Percentiles rank a stretch among this genome's conserved stretches.
Evolutionary conservation across 306 rosid species (phyloP).

Genomic region (Nissolia schottii): DNA sequence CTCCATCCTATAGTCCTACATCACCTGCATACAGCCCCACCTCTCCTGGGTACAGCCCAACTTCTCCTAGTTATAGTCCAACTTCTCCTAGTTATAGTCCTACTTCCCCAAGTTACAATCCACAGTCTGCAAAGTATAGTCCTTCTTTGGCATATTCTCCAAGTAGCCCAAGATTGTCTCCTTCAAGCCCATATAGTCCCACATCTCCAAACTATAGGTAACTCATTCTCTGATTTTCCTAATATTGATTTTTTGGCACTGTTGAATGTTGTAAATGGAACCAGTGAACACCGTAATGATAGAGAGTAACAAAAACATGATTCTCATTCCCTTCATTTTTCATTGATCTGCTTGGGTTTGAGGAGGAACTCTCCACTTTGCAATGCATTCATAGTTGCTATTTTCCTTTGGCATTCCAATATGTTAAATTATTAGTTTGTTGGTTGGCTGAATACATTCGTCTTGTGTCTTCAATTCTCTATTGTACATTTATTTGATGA

Average conservation of each 20-base stretch:
- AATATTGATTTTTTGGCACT: not conserved
- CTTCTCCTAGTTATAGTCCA: too few species aligned
- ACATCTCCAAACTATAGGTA: slow-evolving; percentile 95
- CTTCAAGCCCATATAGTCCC: slow-evolving; percentile 96
- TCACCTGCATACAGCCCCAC: slow-evolving; percentile 71
- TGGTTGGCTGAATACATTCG: not conserved
- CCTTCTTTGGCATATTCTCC: slow-evolving; percentile 96
- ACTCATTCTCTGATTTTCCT: slow-evolving; percentile 9
- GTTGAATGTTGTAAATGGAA: not conserved
- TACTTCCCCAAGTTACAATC: slow-evolving; percentile 89
- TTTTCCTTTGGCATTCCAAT: not conserved
- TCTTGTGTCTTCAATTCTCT: not conserved
- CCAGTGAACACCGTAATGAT: not conserved
- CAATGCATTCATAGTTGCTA: not conserved
- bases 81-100: slow-evolving; percentile 75
- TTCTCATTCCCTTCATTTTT: not conserved
- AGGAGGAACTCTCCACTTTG: not conserved
- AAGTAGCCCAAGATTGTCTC: slow-evolving; percentile 89
- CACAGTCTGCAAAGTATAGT: slow-evolving; percentile 92
- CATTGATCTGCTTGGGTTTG: not conserved
- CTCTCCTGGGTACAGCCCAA: too few species aligned
- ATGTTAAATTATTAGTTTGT: slow-evolving; percentile 9
- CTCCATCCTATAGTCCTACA: slow-evolving; percentile 68
- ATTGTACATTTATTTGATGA: not conserved
- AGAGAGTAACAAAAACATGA: not conserved